Base-by-base conservation (phyloP, 768 basidiomycete genomes). In the Boletus vermiculosoides region DNA sequence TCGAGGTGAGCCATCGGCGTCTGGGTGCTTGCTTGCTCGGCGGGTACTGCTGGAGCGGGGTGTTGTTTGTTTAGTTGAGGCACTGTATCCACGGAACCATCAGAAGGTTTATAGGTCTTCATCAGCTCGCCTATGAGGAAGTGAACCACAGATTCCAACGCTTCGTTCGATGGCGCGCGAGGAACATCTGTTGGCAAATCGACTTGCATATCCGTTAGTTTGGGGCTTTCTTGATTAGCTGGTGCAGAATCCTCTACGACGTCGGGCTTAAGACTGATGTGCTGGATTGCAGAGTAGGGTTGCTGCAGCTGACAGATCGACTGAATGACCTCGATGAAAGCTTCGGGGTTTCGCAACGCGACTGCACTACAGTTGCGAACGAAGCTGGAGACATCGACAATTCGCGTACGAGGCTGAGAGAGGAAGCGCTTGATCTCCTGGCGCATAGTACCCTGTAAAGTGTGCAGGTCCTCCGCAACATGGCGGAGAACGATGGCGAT, bases 401-500 rank as follows among this genome's bases (percentile, higher is more conserved):
- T 70, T 46, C 83, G 84, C 13, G 84, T 80, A 33, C 92, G 85
- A 33, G 90, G 80, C 58, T 88, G 86, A 4, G 81, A 74, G 64
- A 97, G 87, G 75, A 88, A 94, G 2, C 86, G 82, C 63, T 85
- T 88, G 66, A 98, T 81, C 57, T 92, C 88, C 60, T 90, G 86
- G 23, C 83, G 83, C 85, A 99, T 94, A 63, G 92, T 79, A 11
- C 76, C 77, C 54, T 83, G 80, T 42, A 98, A 69, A 9, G 80
- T 81, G 3, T 74, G 67, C 2, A 78, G 65, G 60, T 94, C 92
- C 73, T 99, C 97, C 48, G 95, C 83, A 51, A 92, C 74, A 67
- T 99, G 97, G 8, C 97, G 88, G n/a, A 98, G 77, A 58, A 98
- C 89, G 65, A 88, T 90, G 41, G 87, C 85, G 52, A 94, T 82